Evolutionary conservation across 192 early-diverging fungal genomes (phyloP).

Genomic region (Coemansia sp.): DNA sequence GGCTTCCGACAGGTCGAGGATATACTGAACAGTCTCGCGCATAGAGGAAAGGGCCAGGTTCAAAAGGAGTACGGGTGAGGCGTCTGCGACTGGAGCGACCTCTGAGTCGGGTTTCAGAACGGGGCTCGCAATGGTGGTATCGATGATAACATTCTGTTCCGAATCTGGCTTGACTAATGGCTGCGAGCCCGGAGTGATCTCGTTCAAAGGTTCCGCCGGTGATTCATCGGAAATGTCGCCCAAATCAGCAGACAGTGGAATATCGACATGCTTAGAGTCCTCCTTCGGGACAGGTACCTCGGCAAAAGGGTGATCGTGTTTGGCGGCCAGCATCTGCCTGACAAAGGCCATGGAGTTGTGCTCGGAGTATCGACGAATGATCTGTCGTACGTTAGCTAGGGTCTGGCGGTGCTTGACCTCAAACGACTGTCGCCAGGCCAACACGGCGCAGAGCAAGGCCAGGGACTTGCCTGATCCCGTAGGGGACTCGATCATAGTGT

Average conservation of each 20-base stretch:
- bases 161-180: not conserved
- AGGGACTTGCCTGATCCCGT: constrained; percentile 84
- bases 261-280: not conserved
- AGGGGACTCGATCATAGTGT: constrained; percentile 73
- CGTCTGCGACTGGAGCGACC: not conserved
- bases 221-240: not conserved
- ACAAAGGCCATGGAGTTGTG: constrained; percentile 42
- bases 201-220: not conserved
- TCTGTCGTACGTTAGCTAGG: constrained; percentile 33
- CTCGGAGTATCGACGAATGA: constrained; percentile 43
- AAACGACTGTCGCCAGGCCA: constrained; percentile 65
- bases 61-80: not conserved
- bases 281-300: not conserved
- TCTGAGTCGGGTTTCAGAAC: not conserved
- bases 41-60: not conserved
- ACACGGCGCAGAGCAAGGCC: constrained; percentile 67
- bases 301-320: constrained; percentile 15
- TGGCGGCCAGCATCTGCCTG: constrained; percentile 22
- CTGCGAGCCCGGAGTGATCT: not conserved
- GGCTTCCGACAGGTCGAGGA: constrained; percentile 9
- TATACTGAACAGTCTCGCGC: constrained; percentile 4
- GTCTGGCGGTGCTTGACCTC: constrained; percentile 46
- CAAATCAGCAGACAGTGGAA: not conserved
- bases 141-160: not conserved
- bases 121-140: not conserved